These are phyloP conservation scores for Holtermannia corniformis DNA, from an alignment of 768 basidiomycete species.

Conservation along the genomic window DNA sequence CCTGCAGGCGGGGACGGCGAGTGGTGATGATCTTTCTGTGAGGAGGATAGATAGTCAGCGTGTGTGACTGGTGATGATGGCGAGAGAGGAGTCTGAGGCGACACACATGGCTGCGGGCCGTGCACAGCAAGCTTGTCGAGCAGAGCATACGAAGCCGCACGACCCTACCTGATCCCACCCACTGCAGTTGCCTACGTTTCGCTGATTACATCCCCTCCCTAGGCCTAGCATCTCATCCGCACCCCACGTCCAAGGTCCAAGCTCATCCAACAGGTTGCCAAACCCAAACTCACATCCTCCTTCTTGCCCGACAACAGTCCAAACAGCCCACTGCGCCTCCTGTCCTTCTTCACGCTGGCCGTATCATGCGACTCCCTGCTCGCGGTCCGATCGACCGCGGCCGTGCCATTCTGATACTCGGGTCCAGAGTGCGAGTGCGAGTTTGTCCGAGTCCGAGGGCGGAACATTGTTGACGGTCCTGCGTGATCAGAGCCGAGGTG, in stretches of 20 bases:
- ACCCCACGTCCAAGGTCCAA: not conserved
- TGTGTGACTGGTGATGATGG: not conserved
- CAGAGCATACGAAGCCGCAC: no score
- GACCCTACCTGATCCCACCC: no score
- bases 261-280: not conserved
- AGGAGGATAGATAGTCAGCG: not conserved
- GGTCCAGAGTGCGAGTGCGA: not conserved
- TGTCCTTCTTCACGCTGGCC: conserved; percentile 11
- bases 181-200: no score
- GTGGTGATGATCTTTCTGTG: not conserved
- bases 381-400: not conserved
- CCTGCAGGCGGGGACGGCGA: not conserved
- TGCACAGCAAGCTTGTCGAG: no score
- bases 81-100: not conserved
- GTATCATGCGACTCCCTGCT: not conserved
- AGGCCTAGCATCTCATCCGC: no score
- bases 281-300: conserved; percentile 6
- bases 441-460: not conserved
- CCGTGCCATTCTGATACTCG: not conserved
- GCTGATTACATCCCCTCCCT: no score
- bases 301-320: conserved; percentile 24
- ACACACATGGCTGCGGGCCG: no score
- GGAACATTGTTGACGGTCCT: not conserved
- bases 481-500: no score
- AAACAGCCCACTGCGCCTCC: conserved; percentile 31